phyloP scores from a whole-genome alignment of 768 basidiomycete species.

The Dioszegia crocea region DNA sequence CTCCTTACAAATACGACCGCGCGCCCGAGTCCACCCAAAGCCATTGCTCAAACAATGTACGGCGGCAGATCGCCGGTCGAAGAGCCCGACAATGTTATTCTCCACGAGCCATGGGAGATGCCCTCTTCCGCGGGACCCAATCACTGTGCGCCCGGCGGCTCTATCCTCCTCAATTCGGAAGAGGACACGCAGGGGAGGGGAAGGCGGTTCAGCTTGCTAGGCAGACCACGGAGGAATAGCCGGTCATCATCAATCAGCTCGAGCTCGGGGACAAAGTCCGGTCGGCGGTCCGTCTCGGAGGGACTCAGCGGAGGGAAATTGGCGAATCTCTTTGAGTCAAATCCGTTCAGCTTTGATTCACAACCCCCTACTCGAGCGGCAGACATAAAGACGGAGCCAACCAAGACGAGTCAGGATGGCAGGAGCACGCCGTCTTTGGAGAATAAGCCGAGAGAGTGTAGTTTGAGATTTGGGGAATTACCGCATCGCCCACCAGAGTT shows the following conservation, averaged over 20 bases:
- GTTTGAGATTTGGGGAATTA: constrained; percentile 35
- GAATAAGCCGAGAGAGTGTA: not conserved
- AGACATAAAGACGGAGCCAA: not conserved
- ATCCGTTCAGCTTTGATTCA: not conserved
- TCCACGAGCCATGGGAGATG: constrained; percentile 7
- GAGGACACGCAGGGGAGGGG: not conserved
- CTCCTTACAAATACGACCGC: not conserved
- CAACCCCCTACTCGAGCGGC: not conserved
- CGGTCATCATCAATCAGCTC: not conserved
- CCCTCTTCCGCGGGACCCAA: not conserved
- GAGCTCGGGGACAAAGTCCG: not conserved
- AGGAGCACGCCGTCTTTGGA: not conserved
- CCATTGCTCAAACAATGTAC: not conserved
- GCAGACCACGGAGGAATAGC: not conserved
- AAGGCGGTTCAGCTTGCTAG: not conserved
- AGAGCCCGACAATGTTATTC: constrained; percentile 1
- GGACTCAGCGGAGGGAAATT: not conserved
- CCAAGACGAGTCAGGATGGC: not conserved
- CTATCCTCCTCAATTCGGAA: constrained; percentile 2
- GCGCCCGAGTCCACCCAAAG: not conserved
- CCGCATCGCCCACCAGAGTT: constrained; percentile 38
- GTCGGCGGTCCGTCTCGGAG: not conserved
- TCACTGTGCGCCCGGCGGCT: constrained; percentile 7
- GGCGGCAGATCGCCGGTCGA: not conserved
- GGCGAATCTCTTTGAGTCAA: not conserved